phyloP scores from a whole-genome alignment of 176 grass and related monocot genomes.

The Tillandsia leiboldiana region DNA sequence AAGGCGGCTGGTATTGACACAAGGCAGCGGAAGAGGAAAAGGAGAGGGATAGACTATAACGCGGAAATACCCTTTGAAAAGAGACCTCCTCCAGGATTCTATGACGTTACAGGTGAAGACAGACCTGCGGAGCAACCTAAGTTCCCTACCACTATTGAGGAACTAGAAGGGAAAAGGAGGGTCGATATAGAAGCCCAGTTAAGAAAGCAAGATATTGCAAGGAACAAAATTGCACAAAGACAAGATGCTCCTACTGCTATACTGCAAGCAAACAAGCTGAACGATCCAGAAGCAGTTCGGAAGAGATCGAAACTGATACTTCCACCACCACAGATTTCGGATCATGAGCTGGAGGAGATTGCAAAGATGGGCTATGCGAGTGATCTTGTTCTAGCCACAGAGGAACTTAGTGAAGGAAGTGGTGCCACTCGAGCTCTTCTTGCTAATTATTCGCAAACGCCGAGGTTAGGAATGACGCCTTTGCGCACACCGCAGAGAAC shows the following conservation, averaged over 20 bases:
- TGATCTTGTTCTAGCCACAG: conserved; percentile 42
- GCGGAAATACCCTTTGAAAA: conserved; percentile 89
- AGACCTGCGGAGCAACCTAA: conserved; percentile 43
- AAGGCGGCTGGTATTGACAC: conserved; percentile 84
- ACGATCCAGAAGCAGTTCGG: conserved; percentile 87
- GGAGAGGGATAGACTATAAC: conserved; percentile 93
- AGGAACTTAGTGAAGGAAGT: conserved; percentile 72
- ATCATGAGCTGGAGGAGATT: conserved; percentile 91
- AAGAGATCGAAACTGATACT: conserved; percentile 92
- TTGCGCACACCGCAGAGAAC: conserved; percentile 76
- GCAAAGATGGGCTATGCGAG: conserved; percentile 78
- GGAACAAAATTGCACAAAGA: conserved; percentile 79
- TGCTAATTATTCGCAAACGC: conserved; percentile 75
- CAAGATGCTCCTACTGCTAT: conserved; percentile 89
- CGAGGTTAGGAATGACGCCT: conserved; percentile 68
- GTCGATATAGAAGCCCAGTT: conserved; percentile 68
- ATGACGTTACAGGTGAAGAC: conserved; percentile 67
- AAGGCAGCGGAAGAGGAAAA: conserved; percentile 61
- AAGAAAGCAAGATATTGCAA: conserved; percentile 84
- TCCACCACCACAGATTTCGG: conserved; percentile 86
- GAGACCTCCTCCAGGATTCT: conserved; percentile 76
- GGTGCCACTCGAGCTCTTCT: conserved; percentile 72
- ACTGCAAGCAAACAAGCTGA: conserved; percentile 91
- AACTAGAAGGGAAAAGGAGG: conserved; percentile 86
- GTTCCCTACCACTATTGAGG: conserved; percentile 90